phyloP scores from a whole-genome alignment of 208 protist species.

The Trypanosoma lewisi region DNA sequence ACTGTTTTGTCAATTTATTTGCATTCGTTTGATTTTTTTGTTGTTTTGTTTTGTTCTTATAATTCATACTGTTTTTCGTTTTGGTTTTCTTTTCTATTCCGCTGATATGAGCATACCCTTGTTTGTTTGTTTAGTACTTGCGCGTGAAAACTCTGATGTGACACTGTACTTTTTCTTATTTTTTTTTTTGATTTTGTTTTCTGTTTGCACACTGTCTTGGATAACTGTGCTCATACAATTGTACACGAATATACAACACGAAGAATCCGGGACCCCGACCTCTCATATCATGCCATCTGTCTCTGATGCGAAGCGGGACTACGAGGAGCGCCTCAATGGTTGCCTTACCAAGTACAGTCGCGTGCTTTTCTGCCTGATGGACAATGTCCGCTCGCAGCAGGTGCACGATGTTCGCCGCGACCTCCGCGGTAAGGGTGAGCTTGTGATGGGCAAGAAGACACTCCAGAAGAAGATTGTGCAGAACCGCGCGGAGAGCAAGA shows the following conservation, averaged over 20 bases:
- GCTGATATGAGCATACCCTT: background rate
- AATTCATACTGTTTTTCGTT: background rate
- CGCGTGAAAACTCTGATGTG: background rate
- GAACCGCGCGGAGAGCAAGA: constrained; percentile 50
- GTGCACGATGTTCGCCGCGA: constrained; percentile 94
- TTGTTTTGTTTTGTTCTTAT: background rate
- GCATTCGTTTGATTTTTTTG: constrained; percentile 5
- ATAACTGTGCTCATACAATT: no score
- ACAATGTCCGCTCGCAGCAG: constrained; percentile 98
- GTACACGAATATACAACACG: no score
- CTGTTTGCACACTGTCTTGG: background rate
- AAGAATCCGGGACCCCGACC: background rate
- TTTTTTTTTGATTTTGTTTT: background rate
- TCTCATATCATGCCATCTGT: constrained; percentile 41
- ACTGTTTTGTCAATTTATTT: constrained; percentile 8
- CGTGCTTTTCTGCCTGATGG: constrained; percentile 94
- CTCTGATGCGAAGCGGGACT: constrained; percentile 76
- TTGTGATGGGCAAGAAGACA: constrained; percentile 99
- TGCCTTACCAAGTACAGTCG: constrained; percentile 94
- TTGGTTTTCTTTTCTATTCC: background rate
- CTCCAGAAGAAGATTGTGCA: constrained; percentile 95
- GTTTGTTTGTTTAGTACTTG: background rate
- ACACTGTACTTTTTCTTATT: background rate
- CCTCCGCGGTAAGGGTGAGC: constrained; percentile 94
- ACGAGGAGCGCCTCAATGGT: constrained; percentile 90